Conservation (phyloP, 2,329 filamentous ascomycete genomes). For the Paraphaeosphaeria minitans region DNA sequence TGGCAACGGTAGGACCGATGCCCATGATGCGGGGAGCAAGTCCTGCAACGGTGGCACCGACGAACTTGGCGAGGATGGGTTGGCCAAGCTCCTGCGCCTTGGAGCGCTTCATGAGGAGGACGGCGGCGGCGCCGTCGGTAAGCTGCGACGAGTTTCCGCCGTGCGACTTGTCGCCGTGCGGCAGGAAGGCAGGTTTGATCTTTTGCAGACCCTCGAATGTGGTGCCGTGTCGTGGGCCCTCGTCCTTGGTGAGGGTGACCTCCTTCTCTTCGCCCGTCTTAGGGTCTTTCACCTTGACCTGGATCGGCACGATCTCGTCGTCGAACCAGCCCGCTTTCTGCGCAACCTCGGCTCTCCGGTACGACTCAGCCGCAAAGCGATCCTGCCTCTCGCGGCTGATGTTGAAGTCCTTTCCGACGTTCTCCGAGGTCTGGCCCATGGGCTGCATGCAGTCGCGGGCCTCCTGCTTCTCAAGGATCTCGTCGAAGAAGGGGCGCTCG, state of each 20-base stretch:
- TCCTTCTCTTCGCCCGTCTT: slow-evolving; percentile 79
- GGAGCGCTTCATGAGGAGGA: slow-evolving; percentile 93
- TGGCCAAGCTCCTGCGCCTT: slow-evolving; percentile 85
- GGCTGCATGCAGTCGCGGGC: slow-evolving; percentile 85
- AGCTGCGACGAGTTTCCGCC: slow-evolving; percentile 95
- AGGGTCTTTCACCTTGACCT: slow-evolving; percentile 78
- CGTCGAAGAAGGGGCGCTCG: slow-evolving; percentile 75
- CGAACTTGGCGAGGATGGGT: slow-evolving; percentile 93
- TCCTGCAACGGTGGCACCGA: slow-evolving; percentile 87
- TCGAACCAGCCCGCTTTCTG: slow-evolving; percentile 91
- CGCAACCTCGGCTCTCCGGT: slow-evolving; percentile 82
- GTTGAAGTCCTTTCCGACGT: slow-evolving; percentile 88
- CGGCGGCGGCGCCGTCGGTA: slow-evolving; percentile 88
- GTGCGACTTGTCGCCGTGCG: slow-evolving; percentile 84
- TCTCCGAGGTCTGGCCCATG: slow-evolving; percentile 98
- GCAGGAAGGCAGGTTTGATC: slow-evolving; percentile 86
- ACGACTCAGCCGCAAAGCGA: slow-evolving; percentile 83
- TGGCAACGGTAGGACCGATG: slow-evolving; percentile 75
- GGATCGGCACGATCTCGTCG: slow-evolving; percentile 92
- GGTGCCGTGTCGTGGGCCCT: slow-evolving; percentile 89
- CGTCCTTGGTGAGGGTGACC: slow-evolving; percentile 81
- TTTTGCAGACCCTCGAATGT: slow-evolving; percentile 82
- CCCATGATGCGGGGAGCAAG: slow-evolving; percentile 96
- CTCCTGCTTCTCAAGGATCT: slow-evolving; percentile 76
- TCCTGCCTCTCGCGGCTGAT: slow-evolving; percentile 83